Base-by-base conservation (phyloP, 345 rosid species). In the Raphanus raphanistrum region DNA sequence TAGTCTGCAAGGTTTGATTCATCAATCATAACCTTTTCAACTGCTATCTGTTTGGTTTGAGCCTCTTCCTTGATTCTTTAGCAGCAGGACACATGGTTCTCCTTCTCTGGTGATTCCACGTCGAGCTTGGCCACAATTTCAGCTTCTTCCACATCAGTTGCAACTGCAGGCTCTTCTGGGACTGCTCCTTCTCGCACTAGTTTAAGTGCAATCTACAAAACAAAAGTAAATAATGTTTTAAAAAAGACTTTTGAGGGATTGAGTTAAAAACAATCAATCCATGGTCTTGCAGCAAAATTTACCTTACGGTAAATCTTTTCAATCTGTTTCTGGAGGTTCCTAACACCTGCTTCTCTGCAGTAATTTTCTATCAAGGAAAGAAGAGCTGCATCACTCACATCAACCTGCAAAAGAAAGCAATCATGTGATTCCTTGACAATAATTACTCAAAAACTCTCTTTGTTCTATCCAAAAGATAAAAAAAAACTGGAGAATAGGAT, bases 251-350 rank as follows among this genome's bases (percentile, higher is more conserved):
- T 67, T 63, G 26, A 31, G 41, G 67, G 52, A 6, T 55, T 63
- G 17, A 29, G 61, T 6, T 12, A 27, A 38, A 43, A 21, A 21
- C 1, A 31, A 55, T 48, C 52, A n/a, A 48, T 48, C 21, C 17
- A 48, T n/a, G 38, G 75, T 32, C 35, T 33, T 75, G 35, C 28
- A 66, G 50, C 52, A 45, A 48, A 70, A 58, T 33, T 43, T 64
- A 91, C 99, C 96, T 93, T 96, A 25, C 98, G 99, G 79, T 96
- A 93, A n/a, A 96, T 93, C 89, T 96, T 96, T 79, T 91, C 98
- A 72, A 93, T 93, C n/a, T 93, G 98, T 83, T 95, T 95, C 82
- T 91, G 99, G 79, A 95, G 99, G 89, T 95, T 95, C 80, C 99
- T 73, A 70, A 95, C 99, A 73, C 99, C 99, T 38, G 99, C 97